phyloP scores from a whole-genome alignment of 441 rosid genomes.

The Aleurites moluccanus region DNA sequence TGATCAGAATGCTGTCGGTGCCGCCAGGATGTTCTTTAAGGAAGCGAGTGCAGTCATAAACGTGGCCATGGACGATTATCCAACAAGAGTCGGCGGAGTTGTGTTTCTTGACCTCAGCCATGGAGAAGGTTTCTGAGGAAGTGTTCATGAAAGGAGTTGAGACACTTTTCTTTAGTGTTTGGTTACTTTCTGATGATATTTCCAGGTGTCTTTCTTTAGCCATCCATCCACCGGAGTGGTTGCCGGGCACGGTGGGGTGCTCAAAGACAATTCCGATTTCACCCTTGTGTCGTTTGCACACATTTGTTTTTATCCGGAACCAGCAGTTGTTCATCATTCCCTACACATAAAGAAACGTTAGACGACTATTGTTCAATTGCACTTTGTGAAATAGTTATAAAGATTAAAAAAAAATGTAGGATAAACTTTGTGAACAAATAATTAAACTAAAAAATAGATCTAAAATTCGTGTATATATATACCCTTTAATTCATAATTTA shows the following conservation, averaged over 20 bases:
- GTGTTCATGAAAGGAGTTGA: conserved; percentile 92
- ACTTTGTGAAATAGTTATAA: too few species aligned
- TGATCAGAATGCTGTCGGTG: conserved; percentile 73
- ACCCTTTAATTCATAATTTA: too few species aligned
- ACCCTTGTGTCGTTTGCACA: conserved; percentile 77
- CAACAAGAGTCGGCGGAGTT: conserved; percentile 72
- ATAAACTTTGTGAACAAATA: too few species aligned
- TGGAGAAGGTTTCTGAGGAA: conserved; percentile 50
- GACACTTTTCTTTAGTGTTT: conserved; percentile 64
- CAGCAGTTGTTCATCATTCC: conserved; percentile 99
- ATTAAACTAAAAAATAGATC: too few species aligned
- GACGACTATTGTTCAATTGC: not conserved
- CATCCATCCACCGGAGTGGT: conserved; percentile 98
- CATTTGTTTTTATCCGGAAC: conserved; percentile 74
- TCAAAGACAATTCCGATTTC: conserved; percentile 88
- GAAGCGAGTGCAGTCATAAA: conserved; percentile 88
- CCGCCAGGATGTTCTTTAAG: conserved; percentile 93
- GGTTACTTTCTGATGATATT: conserved; percentile 45
- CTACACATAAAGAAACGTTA: conserved; percentile 33
- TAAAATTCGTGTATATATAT: too few species aligned
- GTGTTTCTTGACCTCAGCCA: conserved; percentile 70
- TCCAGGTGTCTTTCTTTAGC: conserved; percentile 73
- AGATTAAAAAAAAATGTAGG: not conserved
- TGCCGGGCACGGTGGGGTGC: conserved; percentile 86
- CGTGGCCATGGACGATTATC: conserved; percentile 89